These are phyloP conservation scores for Thalassiosira hispida DNA, from an alignment of 352 stramenopile genomes.

Conservation along the genomic window DNA sequence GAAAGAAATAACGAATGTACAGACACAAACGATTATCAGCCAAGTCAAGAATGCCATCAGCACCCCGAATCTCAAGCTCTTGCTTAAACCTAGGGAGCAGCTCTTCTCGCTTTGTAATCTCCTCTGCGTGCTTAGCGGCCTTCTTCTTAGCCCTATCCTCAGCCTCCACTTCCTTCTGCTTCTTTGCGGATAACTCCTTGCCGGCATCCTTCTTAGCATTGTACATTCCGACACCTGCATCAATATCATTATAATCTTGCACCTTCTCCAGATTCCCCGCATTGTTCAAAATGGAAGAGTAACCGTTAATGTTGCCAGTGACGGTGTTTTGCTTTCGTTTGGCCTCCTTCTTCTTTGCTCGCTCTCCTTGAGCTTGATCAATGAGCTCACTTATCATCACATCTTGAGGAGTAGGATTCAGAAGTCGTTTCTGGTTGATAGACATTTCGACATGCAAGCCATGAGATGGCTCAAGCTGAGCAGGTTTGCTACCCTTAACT, in stretches of 20 bases:
- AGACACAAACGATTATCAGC: too few relatives aligned
- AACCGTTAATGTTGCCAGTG: conserved; percentile 18
- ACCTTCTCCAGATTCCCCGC: not conserved
- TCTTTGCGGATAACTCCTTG: not conserved
- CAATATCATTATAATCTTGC: conserved; percentile 14
- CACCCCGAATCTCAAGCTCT: too few relatives aligned
- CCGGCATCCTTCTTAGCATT: conserved; percentile 15
- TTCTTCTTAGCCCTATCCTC: conserved; percentile 8
- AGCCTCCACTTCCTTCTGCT: conserved; percentile 4
- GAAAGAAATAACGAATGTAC: too few relatives aligned
- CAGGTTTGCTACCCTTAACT: too few relatives aligned
- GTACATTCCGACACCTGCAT: not conserved
- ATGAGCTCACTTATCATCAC: conserved; percentile 1
- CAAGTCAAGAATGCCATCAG: too few relatives aligned
- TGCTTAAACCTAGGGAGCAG: not conserved
- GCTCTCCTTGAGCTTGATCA: conserved; percentile 7
- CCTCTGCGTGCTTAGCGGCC: not conserved
- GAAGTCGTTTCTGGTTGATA: not conserved
- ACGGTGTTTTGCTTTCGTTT: conserved; percentile 14
- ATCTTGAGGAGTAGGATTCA: conserved; percentile 4
- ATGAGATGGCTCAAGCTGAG: not conserved
- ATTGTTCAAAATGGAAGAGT: conserved; percentile 23
- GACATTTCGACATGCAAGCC: not conserved
- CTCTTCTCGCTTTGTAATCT: not conserved
- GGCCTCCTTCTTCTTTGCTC: conserved; percentile 13